Percentiles rank a stretch among this genome's conserved stretches.
Conservation (phyloP, 176 grass and related monocot genomes). For the Carex littledalei region DNA sequence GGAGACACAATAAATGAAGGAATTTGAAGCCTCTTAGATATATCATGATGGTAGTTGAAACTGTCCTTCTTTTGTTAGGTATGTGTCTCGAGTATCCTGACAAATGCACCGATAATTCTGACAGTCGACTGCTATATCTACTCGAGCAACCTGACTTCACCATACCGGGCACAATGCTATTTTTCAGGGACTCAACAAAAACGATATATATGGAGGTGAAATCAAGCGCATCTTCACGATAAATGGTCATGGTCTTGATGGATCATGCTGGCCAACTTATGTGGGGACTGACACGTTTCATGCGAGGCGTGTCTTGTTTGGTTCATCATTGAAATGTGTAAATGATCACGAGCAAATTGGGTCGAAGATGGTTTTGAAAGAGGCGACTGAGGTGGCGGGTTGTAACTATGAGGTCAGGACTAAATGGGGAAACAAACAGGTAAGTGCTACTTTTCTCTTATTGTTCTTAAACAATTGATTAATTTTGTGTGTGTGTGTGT, state of each 20-base stretch:
- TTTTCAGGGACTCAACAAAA: slow-evolving; percentile 30
- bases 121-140: slow-evolving; percentile 11
- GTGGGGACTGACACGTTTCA: slow-evolving; percentile 32
- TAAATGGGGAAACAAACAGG: slow-evolving; percentile 27
- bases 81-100: slow-evolving; percentile 27
- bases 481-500: background rate
- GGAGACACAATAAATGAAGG: too few species aligned
- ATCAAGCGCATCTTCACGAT: background rate
- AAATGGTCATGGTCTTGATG: slow-evolving; percentile 24
- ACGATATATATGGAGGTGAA: slow-evolving; percentile 28
- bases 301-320: background rate
- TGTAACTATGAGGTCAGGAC: slow-evolving; percentile 26
- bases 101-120: slow-evolving; percentile 30
- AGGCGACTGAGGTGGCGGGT: background rate
- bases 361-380: background rate
- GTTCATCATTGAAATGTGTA: background rate
- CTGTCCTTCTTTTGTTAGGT: background rate
- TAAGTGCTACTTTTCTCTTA: slow-evolving; percentile 3
- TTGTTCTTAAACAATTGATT: background rate
- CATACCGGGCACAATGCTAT: too few species aligned
- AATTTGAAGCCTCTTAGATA: too few species aligned
- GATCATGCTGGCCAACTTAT: slow-evolving; percentile 25
- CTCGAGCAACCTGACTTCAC: too few species aligned
- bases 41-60: background rate
- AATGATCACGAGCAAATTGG: background rate